Evolutionary conservation across 2,329 filamentous ascomycete species (phyloP), one percentile per base, ranked within the genome.

Genomic region (Coleophoma crateriformis): DNA sequence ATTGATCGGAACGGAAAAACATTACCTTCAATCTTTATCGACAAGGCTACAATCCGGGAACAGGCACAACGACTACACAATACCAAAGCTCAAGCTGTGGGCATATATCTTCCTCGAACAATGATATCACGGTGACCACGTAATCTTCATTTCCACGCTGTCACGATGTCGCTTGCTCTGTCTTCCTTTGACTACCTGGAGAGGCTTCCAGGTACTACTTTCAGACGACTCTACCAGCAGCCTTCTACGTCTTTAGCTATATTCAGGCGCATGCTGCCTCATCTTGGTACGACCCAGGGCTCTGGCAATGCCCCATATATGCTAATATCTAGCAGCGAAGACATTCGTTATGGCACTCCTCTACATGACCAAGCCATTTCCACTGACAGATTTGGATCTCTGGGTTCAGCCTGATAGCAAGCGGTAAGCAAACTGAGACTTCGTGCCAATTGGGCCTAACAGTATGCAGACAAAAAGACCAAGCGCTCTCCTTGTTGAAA

Each of bases 191-290:
- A 96, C 66, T 97, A 96, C 71, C 85, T 97, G 67, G 91, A 97
- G 78, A 84, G 85, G 67, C 85, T 95, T 63, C 88, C 88, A 45
- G 90, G 91, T 56, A 90, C 88, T 39, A 95, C 90, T 34, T 96
- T 97, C 69, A 82, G 84, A 66, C 87, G 89, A 68, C 79, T 99
- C 42, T 99, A 99, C 76, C 87, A 91, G 72, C 91, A 96, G 75
- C 94, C 94, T 32, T 95, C 92, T 39, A 96, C 94, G 1, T 88
- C 91, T 35, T 83, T 99, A 58, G 94, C 94, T 58, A 91, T 99
- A 63, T 97, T 97, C 68, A 84, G 94, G 59, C 91, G 94, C 72
- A 96, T 99, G 90, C 80, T 99, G 51, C 90, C 94, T 50, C 88
- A 95, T 64, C 73, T 97, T 54, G 90, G 88, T 91, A 76, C 63